A percentile compares a stretch with the other conserved stretches of the same genome.
phyloP scores from a whole-genome alignment of 2,329 filamentous ascomycete species.

The Aspergillus transmontanensis region DNA sequence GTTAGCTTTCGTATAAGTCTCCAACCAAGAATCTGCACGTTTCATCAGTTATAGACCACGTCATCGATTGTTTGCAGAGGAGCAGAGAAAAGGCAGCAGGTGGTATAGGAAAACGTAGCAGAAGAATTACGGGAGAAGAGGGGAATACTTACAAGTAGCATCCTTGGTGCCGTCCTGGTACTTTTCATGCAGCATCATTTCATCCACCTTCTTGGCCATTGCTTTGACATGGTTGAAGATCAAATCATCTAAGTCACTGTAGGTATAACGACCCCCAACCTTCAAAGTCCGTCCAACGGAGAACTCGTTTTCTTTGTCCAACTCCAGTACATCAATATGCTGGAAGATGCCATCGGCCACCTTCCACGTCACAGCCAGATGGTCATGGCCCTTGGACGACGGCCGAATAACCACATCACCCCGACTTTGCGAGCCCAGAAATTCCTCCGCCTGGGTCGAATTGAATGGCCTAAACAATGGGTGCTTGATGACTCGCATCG shows the following conservation, averaged over 20 bases:
- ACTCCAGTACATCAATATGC: conserved; percentile 93
- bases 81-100: too few relatives aligned
- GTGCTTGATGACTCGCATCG: conserved; percentile 95
- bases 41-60: conserved; percentile 7
- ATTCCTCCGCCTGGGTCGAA: conserved; percentile 88
- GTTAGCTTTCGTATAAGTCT: conserved; percentile 94
- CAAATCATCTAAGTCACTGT: conserved; percentile 94
- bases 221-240: conserved; percentile 97
- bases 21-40: conserved; percentile 82
- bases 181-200: conserved; percentile 93
- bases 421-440: conserved; percentile 77
- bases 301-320: conserved; percentile 97
- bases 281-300: conserved; percentile 84
- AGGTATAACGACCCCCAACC: conserved; percentile 85
- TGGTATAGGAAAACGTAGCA: background rate
- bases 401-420: conserved; percentile 95
- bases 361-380: conserved; percentile 97
- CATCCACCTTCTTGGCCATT: conserved; percentile 96
- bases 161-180: conserved; percentile 79
- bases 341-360: conserved; percentile 95
- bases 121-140: background rate
- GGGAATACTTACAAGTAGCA: conserved; percentile 72
- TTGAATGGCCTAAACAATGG: conserved; percentile 95
- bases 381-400: conserved; percentile 92
- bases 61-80: background rate